These are phyloP conservation scores for Pelargonium citronellum DNA, from an alignment of 441 rosid species.

Conservation along the genomic window DNA sequence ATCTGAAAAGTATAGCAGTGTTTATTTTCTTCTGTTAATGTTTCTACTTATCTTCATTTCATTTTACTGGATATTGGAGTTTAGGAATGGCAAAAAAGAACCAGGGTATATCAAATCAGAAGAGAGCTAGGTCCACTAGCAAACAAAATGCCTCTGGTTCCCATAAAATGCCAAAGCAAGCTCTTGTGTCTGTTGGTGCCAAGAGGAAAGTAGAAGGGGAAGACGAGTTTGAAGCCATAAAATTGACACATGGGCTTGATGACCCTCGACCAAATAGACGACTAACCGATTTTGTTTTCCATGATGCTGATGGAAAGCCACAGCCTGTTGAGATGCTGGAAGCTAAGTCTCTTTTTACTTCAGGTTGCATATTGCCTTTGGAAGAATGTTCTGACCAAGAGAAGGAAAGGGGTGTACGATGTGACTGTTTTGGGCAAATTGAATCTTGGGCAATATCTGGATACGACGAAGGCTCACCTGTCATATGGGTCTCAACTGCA, in stretches of 20 bases:
- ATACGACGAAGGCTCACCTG: slow-evolving; percentile 66
- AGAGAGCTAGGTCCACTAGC: slow-evolving; percentile 16
- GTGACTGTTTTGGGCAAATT: slow-evolving; percentile 56
- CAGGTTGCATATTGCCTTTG: slow-evolving; percentile 54
- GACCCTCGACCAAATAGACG: slow-evolving; percentile 51
- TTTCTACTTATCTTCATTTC: no score
- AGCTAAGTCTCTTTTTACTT: slow-evolving; percentile 43
- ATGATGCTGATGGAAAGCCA: slow-evolving; percentile 37
- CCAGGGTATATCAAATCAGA: neutral
- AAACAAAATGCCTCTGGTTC: slow-evolving; percentile 1
- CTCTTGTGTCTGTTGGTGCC: slow-evolving; percentile 21
- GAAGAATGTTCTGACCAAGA: slow-evolving; percentile 40
- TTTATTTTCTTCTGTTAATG: no score
- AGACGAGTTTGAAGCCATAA: slow-evolving; percentile 22
- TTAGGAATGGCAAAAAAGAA: neutral
- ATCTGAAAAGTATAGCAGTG: no score
- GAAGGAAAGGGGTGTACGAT: slow-evolving; percentile 41
- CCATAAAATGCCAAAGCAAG: slow-evolving; percentile 27
- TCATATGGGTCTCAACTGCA: slow-evolving; percentile 68
- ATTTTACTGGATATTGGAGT: neutral
- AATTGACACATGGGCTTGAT: slow-evolving; percentile 31
- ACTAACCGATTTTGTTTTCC: slow-evolving; percentile 53
- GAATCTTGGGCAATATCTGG: slow-evolving; percentile 78
- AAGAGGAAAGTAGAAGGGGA: slow-evolving; percentile 21
- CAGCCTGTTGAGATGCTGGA: slow-evolving; percentile 74